Evolutionary conservation across 2,329 filamentous ascomycete genomes (phyloP), one percentile per base, ranked within the genome.

Genomic region (Clarireedia hainanense): DNA sequence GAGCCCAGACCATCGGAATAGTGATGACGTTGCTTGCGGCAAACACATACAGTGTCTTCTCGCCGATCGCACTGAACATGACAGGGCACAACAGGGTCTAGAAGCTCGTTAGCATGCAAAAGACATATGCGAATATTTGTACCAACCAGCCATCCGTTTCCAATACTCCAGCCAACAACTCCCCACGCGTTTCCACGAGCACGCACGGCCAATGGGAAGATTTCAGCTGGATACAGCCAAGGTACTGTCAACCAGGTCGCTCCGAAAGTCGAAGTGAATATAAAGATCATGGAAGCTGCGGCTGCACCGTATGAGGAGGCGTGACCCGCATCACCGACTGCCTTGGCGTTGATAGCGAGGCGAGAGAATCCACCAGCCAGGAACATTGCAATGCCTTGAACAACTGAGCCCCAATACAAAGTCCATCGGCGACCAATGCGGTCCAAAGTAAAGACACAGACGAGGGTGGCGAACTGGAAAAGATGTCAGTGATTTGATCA

Each of bases 41-140:
- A 63, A 86, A 87, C 61, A 87, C 80, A 63, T 80, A 79, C 67
- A 86, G 85, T 0, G 83, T 86, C 61, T 80, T 73, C 70, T 81
- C 79, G 7, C 71, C 68, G 58, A 86, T 85, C 57, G 71, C 79
- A 55, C 76, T 71, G 55, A 72, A 69, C 12, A 61, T 60, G 7
- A 72, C 62, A 0, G 71, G 71, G 6, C 70, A 71, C n/a, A 72
- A 10, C 20, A 42, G 20, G 83, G 67, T 85, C 84, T 68, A 83
- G 84, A 53, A 82, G 78, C 64, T 60, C 67, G 50, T 67, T 68
- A 40, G 66, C 70, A 1, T 66, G 70, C 2, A 72, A 73, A 12
- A 34, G 10, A 34, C 10, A 34, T 34, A 10, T 34, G 3, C 9
- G 30, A 12, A 34, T 34, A 70, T 58, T 91, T 91, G 43, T 47